Evolutionary conservation across 208 protist species (phyloP).

Genomic region (Tritrichomonas musculus): DNA sequence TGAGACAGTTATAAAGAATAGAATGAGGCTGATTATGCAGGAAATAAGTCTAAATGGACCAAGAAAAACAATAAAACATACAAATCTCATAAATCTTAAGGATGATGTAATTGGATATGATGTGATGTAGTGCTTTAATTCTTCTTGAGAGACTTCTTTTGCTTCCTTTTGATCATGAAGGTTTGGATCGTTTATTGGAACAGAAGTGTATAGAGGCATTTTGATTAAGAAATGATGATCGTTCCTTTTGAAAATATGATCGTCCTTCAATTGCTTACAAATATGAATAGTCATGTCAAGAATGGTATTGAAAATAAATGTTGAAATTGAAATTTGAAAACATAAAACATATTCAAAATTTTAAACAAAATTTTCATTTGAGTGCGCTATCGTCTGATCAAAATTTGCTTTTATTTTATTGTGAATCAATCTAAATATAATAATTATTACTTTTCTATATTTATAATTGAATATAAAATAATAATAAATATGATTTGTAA

Average conservation of each 20-base stretch:
- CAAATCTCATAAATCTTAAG: neutral
- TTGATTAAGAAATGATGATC: too few relatives aligned
- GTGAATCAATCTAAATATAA: too few relatives aligned
- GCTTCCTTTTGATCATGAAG: neutral
- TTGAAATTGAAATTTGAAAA: neutral
- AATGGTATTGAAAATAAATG: neutral
- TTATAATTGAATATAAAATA: too few relatives aligned
- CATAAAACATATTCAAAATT: too few relatives aligned
- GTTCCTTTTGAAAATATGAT: too few relatives aligned
- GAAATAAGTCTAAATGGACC: neutral
- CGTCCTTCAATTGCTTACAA: too few relatives aligned
- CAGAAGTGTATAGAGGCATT: neutral
- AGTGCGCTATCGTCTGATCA: too few relatives aligned
- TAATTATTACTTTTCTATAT: too few relatives aligned
- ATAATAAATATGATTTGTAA: too few relatives aligned
- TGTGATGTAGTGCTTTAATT: neutral
- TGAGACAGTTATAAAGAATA: neutral
- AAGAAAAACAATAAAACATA: neutral
- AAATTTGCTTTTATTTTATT: too few relatives aligned
- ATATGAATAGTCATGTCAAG: too few relatives aligned
- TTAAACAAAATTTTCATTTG: too few relatives aligned
- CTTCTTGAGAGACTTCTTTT: neutral
- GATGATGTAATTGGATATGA: neutral
- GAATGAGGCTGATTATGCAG: neutral
- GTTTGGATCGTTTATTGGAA: neutral